phyloP scores from a whole-genome alignment of 768 basidiomycete species.

The Xerocomellus dryophilus region DNA sequence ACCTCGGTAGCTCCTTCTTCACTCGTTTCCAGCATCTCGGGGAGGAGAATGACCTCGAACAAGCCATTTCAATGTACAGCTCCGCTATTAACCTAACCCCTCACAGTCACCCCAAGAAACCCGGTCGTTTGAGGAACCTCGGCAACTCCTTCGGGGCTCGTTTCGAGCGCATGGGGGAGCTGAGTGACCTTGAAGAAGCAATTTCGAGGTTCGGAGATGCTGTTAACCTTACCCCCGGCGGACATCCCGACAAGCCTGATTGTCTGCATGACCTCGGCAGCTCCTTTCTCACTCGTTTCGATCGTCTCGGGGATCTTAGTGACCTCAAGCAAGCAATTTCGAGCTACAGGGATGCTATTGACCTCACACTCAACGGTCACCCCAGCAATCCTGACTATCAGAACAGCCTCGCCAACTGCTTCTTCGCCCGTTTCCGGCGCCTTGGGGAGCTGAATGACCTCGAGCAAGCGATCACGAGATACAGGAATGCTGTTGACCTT shows the following conservation, averaged over 20 bases:
- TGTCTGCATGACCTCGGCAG: background rate
- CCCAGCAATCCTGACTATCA: too few species aligned
- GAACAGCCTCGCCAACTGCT: too few species aligned
- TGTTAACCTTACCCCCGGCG: background rate
- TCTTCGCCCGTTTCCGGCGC: slow-evolving; percentile 5
- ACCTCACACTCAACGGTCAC: too few species aligned
- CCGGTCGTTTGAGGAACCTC: background rate
- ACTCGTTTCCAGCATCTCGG: background rate
- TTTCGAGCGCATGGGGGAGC: background rate
- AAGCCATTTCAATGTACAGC: too few species aligned
- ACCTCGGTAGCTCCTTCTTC: background rate
- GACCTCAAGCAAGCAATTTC: background rate
- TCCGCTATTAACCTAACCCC: background rate
- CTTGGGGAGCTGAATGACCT: background rate
- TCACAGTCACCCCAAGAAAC: background rate
- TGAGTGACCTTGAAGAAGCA: background rate
- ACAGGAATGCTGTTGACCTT: background rate
- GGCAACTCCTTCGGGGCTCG: background rate
- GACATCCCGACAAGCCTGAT: background rate
- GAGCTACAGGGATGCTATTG: background rate
- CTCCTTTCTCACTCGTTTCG: background rate
- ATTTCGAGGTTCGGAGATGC: background rate
- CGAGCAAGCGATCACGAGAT: background rate
- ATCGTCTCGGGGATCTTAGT: background rate
- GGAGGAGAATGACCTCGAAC: slow-evolving; percentile 1